Evolutionary conservation across 495 filamentous ascomycete genomes (phyloP).

Genomic region (Xylaria telfairii): DNA sequence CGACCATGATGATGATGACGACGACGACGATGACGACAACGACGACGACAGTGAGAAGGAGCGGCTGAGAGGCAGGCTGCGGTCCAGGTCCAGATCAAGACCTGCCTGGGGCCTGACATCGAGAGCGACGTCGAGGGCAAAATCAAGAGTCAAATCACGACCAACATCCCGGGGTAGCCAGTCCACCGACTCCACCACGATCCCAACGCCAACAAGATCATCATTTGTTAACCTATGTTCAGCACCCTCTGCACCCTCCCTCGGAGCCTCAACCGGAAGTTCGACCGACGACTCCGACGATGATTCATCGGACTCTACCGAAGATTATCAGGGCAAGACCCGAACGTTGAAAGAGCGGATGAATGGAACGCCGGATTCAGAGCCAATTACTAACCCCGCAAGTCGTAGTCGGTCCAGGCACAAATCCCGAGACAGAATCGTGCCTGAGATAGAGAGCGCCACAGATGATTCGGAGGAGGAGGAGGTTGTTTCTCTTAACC

Average conservation of each 20-base stretch:
- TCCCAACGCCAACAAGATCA: constrained; percentile 48
- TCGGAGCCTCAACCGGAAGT: constrained; percentile 44
- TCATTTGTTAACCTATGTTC: constrained; percentile 45
- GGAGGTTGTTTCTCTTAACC: constrained; percentile 32
- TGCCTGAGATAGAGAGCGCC: constrained; percentile 36
- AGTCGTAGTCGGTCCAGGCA: constrained; percentile 34
- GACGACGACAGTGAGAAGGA: constrained; percentile 32
- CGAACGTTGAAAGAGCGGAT: constrained; percentile 30
- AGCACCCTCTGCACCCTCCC: constrained; percentile 46
- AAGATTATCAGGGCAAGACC: constrained; percentile 40
- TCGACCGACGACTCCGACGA: constrained; percentile 48
- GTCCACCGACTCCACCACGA: constrained; percentile 41
- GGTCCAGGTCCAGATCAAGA: constrained; percentile 31
- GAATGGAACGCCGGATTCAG: constrained; percentile 29
- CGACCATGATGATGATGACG: constrained; percentile 33
- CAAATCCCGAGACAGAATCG: constrained; percentile 29
- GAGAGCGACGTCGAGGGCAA: constrained; percentile 35
- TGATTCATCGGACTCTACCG: constrained; percentile 44
- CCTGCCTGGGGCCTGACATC: constrained; percentile 16
- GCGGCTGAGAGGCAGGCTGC: constrained; percentile 26
- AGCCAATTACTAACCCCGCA: constrained; percentile 24
- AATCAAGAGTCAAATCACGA: constrained; percentile 31
- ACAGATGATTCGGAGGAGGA: constrained; percentile 40
- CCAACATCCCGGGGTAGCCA: constrained; percentile 37
- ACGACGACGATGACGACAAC: constrained; percentile 29